phyloP scores from a whole-genome alignment of 2,329 filamentous ascomycete species.

The Xylaria hypoxylon region DNA sequence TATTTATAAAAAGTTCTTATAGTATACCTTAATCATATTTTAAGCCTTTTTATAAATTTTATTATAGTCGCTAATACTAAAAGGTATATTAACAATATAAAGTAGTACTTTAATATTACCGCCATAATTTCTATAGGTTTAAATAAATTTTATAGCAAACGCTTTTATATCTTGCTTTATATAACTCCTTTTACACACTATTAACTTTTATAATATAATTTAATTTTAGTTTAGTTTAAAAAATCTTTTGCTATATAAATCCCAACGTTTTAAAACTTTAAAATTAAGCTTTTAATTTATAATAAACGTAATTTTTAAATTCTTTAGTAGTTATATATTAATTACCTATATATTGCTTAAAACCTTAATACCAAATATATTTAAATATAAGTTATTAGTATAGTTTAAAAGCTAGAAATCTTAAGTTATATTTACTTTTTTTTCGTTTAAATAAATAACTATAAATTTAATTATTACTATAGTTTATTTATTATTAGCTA shows the following conservation, averaged over 20 bases:
- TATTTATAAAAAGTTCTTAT: constrained; percentile 74
- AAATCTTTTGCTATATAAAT: constrained; percentile 85
- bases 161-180: constrained; percentile 65
- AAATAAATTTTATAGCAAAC: constrained; percentile 64
- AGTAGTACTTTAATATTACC: constrained; percentile 56
- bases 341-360: constrained; percentile 71
- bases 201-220: constrained; percentile 80
- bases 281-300: constrained; percentile 67
- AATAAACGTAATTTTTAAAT: constrained; percentile 77
- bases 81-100: constrained; percentile 52
- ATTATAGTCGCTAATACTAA: constrained; percentile 58
- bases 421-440: constrained; percentile 74
- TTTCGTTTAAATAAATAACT: constrained; percentile 77
- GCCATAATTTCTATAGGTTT: constrained; percentile 62
- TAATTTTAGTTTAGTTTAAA: constrained; percentile 69
- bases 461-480: constrained; percentile 92
- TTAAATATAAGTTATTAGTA: constrained; percentile 74
- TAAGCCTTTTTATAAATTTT: constrained; percentile 68
- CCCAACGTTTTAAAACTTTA: constrained; percentile 81
- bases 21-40: constrained; percentile 64
- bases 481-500: constrained; percentile 67
- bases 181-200: constrained; percentile 70
- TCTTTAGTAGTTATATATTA: constrained; percentile 76
- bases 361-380: constrained; percentile 79
- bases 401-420: constrained; percentile 77